Evolutionary conservation across 148 eudicot species (phyloP).

Genomic region (Talinum fruticosum): DNA sequence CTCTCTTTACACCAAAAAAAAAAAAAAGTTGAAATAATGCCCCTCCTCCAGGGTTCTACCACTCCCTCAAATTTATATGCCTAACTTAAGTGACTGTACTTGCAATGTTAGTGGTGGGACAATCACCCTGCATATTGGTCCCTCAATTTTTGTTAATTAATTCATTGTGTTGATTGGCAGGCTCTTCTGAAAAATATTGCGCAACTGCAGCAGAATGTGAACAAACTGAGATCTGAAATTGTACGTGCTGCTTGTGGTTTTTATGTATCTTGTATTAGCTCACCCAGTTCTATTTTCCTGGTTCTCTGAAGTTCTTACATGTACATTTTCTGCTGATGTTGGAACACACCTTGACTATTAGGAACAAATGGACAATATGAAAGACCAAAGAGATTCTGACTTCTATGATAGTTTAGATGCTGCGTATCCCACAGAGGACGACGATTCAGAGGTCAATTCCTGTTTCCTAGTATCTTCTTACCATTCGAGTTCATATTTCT

Average conservation of each 20-base stretch:
- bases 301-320: neutral
- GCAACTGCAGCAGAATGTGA: constrained; percentile 53
- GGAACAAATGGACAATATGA: constrained; percentile 56
- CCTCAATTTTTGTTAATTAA: constrained; percentile 10
- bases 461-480: neutral
- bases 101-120: too few species aligned
- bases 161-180: constrained; percentile 40
- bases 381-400: constrained; percentile 50
- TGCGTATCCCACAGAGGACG: constrained; percentile 76
- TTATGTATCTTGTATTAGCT: neutral
- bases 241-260: constrained; percentile 35
- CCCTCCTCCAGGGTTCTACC: neutral
- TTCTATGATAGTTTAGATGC: constrained; percentile 65
- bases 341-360: constrained; percentile 24
- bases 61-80: neutral
- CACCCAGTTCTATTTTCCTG: neutral
- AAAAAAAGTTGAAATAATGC: too few species aligned
- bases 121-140: neutral
- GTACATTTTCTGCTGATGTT: neutral
- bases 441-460: constrained; percentile 63
- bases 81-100: neutral
- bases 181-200: constrained; percentile 71
- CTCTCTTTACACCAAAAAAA: too few species aligned
- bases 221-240: constrained; percentile 68
- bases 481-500: neutral